These are phyloP conservation scores for Amphichorda felina DNA, from an alignment of 2,329 filamentous ascomycete species.

Conservation along the genomic window DNA sequence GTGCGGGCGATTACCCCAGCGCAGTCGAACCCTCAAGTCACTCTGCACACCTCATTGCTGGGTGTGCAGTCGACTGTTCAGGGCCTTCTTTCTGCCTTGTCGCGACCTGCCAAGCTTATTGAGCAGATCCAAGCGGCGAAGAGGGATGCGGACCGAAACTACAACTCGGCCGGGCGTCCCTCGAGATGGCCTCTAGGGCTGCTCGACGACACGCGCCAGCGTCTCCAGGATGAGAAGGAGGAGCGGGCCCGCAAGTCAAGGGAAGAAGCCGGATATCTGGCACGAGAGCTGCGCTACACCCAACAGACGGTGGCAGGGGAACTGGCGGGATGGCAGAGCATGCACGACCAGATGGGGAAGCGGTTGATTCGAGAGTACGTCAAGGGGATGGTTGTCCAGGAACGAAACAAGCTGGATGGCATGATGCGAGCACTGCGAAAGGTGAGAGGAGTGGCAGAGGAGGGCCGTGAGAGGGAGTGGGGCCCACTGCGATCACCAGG, in stretches of 20 bases:
- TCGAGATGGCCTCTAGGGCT: slow-evolving; percentile 72
- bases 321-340: slow-evolving; percentile 86
- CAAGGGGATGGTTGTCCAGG: slow-evolving; percentile 64
- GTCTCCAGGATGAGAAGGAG: slow-evolving; percentile 73
- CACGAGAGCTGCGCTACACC: slow-evolving; percentile 76
- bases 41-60: slow-evolving; percentile 65
- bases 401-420: slow-evolving; percentile 67
- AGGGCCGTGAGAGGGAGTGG: slow-evolving; percentile 2
- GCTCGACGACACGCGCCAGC: slow-evolving; percentile 77
- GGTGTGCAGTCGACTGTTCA: slow-evolving; percentile 76
- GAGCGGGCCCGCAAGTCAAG: slow-evolving; percentile 62
- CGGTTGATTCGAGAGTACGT: slow-evolving; percentile 68
- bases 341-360: slow-evolving; percentile 67
- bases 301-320: slow-evolving; percentile 89
- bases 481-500: neutral
- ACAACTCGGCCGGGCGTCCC: slow-evolving; percentile 60
- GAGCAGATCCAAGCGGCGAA: slow-evolving; percentile 62
- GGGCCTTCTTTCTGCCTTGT: slow-evolving; percentile 68
- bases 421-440: slow-evolving; percentile 69
- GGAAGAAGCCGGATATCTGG: slow-evolving; percentile 60
- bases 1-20: slow-evolving; percentile 51
- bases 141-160: slow-evolving; percentile 66
- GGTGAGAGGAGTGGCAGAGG: slow-evolving; percentile 21
- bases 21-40: slow-evolving; percentile 60
- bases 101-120: slow-evolving; percentile 69